Percentiles rank a stretch among this genome's conserved stretches.
These are phyloP conservation scores for Syncephalastrum contaminatum DNA, from an alignment of 371 early-diverging fungal genomes.

Conservation along the genomic window DNA sequence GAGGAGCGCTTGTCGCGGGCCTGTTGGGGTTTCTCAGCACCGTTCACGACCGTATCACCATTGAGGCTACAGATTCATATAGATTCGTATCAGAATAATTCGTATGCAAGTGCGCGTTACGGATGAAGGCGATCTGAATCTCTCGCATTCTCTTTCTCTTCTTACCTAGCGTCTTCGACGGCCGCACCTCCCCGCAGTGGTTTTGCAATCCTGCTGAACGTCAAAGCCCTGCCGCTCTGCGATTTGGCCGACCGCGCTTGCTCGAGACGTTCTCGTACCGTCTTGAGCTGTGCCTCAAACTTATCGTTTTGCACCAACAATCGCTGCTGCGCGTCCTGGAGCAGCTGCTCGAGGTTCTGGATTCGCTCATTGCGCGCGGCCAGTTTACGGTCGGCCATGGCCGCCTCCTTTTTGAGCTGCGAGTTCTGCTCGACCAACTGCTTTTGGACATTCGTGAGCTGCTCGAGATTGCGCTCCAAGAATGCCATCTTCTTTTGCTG, in stretches of 20 bases:
- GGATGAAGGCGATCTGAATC: too few relatives aligned
- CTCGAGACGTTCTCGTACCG: conserved; percentile 77
- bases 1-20: conserved; percentile 29
- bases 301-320: conserved; percentile 78
- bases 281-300: conserved; percentile 81
- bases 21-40: conserved; percentile 9
- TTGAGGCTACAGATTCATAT: conserved; percentile 2
- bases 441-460: conserved; percentile 92
- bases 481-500: conserved; percentile 95
- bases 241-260: conserved; percentile 66
- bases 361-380: conserved; percentile 91
- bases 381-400: conserved; percentile 88
- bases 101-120: too few relatives aligned
- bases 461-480: conserved; percentile 92
- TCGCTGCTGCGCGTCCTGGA: conserved; percentile 77
- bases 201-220: conserved; percentile 88
- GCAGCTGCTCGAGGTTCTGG: conserved; percentile 75
- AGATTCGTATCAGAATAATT: too few relatives aligned
- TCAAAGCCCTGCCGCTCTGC: conserved; percentile 60
- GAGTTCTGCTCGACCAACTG: conserved; percentile 93
- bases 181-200: conserved; percentile 79
- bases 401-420: conserved; percentile 87
- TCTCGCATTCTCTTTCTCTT: background rate
- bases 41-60: background rate
- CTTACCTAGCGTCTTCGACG: conserved; percentile 13